These are phyloP conservation scores for Cryptococcus sp. DNA, from an alignment of 1,284 basidiomycete species.

Conservation along the genomic window DNA sequence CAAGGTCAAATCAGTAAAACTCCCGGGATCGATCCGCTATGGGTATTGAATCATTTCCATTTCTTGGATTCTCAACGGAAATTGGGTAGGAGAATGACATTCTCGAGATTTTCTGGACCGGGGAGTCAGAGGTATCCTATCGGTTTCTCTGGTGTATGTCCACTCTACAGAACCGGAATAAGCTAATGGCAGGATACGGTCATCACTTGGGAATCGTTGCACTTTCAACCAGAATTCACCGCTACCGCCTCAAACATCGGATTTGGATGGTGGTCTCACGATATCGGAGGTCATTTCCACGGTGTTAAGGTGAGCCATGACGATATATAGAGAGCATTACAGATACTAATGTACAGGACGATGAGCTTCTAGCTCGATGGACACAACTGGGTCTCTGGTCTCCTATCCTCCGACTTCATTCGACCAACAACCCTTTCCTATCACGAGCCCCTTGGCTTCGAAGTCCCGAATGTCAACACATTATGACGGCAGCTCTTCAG, in stretches of 20 bases:
- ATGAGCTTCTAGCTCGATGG: slow-evolving; percentile 23
- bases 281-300: slow-evolving; percentile 24
- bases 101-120: slow-evolving; percentile 23
- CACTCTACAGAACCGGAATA: not conserved
- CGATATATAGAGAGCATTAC: no score
- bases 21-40: slow-evolving; percentile 20
- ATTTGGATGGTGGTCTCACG: slow-evolving; percentile 24
- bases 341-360: slow-evolving; percentile 10
- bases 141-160: slow-evolving; percentile 22
- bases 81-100: slow-evolving; percentile 13
- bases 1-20: slow-evolving; percentile 14
- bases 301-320: slow-evolving; percentile 14
- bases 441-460: slow-evolving; percentile 22
- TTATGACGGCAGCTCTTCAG: slow-evolving; percentile 13
- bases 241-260: slow-evolving; percentile 24
- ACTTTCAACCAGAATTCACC: slow-evolving; percentile 27
- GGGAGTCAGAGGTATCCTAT: slow-evolving; percentile 26
- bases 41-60: slow-evolving; percentile 26
- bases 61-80: slow-evolving; percentile 16
- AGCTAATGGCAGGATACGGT: slow-evolving; percentile 13
- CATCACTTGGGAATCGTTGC: slow-evolving; percentile 21
- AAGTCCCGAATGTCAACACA: slow-evolving; percentile 6
- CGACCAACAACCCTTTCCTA: slow-evolving; percentile 21
- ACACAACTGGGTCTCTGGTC: slow-evolving; percentile 26
- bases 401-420: slow-evolving; percentile 25